Evolutionary conservation across 805 yeast species (phyloP), one percentile per base, ranked within the genome.

Genomic region (Ogataea salicorniae): DNA sequence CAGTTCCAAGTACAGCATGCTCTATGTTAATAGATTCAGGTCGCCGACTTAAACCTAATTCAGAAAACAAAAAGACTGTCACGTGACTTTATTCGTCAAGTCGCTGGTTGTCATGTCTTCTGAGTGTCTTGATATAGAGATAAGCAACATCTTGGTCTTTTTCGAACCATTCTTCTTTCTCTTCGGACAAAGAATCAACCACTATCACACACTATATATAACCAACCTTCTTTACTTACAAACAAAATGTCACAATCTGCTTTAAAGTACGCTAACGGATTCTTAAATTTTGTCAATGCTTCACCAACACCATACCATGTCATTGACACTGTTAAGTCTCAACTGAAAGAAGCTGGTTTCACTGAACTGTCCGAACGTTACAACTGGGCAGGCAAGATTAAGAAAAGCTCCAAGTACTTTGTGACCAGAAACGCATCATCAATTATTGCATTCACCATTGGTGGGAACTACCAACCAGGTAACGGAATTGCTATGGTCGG

Each of bases 221-320:
- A 4, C 31, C 31, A 8, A 3, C 11, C 11, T 11, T 11, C 2
- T 26, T 26, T 26, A 11, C 9, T 9, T 8, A 26, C 31, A 26
- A 26, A 26, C 20, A 26, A 26, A 26, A 26, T 26, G 31, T 26
- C 31, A 26, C 31, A 26, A 15, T 26, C 35, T 13, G 46, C 60
- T 13, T 55, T 70, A 20, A 56, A 66, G 38, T 63, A 68, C 46
- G 83, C 83, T 14, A 65, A 73, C 53, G 87, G 84, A 42, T 88
- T 91, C 59, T 71, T 91, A 42, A 73, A 79, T 39, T 92, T 85
- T 61, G 83, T 94, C 51, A 89, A 89, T 68, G 73, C 76, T 4
- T 84, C 96, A 0, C 98, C 97, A 16, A 84, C 98, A 0, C 98
- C 98, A 0, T 92, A 90, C 65, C 98, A 94, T 66, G 96, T 90